phyloP scores from a whole-genome alignment of 768 basidiomycete species.

The Lactarius tabidus region DNA sequence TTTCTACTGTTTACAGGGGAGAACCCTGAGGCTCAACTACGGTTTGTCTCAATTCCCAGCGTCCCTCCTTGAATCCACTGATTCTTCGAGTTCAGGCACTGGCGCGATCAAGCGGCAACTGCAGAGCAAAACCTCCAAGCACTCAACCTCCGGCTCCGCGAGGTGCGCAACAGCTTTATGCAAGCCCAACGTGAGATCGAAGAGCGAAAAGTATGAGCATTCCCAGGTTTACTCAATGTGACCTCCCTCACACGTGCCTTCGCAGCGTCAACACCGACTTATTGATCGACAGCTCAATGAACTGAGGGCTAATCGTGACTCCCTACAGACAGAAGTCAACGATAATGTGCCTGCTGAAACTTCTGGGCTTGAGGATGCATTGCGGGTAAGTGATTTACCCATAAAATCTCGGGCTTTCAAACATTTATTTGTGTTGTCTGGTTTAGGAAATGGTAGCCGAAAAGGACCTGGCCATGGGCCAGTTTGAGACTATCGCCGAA shows the following conservation, averaged over 20 bases:
- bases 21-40: conserved; percentile 20
- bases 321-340: conserved; percentile 56
- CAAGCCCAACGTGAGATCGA: conserved; percentile 30
- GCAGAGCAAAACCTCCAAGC: conserved; percentile 39
- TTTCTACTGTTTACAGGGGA: conserved; percentile 21
- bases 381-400: conserved; percentile 39
- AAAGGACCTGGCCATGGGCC: conserved; percentile 43
- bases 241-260: not conserved
- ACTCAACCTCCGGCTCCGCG: conserved; percentile 30
- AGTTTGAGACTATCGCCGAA: conserved; percentile 45
- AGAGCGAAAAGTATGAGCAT: conserved; percentile 2
- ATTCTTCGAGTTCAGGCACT: conserved; percentile 39
- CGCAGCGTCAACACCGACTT: conserved; percentile 18
- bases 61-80: not conserved
- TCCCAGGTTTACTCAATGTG: not conserved
- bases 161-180: conserved; percentile 33
- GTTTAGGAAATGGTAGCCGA: conserved; percentile 53
- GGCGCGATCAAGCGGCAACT: conserved; percentile 37
- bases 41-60: conserved; percentile 5
- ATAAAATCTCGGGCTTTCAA: not conserved
- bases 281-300: conserved; percentile 14
- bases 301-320: conserved; percentile 35
- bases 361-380: conserved; percentile 50
- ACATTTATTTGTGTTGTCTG: not conserved
- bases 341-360: conserved; percentile 66